A percentile compares a stretch with the other conserved stretches of the same genome.
These are phyloP conservation scores for Fonsecaea erecta DNA, from an alignment of 2,329 filamentous ascomycete species.

Conservation along the genomic window DNA sequence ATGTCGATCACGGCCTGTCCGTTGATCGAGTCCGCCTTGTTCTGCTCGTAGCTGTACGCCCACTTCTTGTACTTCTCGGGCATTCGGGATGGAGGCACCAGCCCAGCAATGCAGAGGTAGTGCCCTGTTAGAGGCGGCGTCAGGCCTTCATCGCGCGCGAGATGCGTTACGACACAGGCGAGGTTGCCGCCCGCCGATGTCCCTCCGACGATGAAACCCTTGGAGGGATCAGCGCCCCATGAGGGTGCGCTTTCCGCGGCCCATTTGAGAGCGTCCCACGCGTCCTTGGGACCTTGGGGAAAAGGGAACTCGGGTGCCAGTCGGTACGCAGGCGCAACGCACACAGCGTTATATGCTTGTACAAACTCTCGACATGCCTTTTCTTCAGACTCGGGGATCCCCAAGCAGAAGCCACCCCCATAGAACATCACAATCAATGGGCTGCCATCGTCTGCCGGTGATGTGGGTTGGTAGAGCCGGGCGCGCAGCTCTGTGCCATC, in stretches of 20 bases:
- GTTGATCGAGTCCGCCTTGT: constrained; percentile 14
- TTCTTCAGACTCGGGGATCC: constrained; percentile 29
- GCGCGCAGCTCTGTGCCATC: constrained; percentile 33
- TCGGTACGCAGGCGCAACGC: constrained; percentile 21
- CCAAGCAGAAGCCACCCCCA: constrained; percentile 38
- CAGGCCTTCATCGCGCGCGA: constrained; percentile 43
- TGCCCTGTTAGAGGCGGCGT: constrained; percentile 46
- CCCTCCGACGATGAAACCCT: constrained; percentile 56
- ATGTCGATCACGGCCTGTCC: constrained; percentile 31
- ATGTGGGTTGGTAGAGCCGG: constrained; percentile 28
- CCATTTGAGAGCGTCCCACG: constrained; percentile 31
- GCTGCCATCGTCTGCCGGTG: background rate
- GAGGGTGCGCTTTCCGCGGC: constrained; percentile 44
- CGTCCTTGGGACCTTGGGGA: constrained; percentile 38
- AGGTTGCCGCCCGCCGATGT: constrained; percentile 50
- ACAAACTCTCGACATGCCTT: constrained; percentile 23
- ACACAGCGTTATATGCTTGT: constrained; percentile 23
- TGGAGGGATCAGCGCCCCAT: constrained; percentile 45
- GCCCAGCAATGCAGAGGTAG: constrained; percentile 38
- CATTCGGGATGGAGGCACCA: constrained; percentile 25
- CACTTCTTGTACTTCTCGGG: constrained; percentile 15
- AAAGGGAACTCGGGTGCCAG: constrained; percentile 32
- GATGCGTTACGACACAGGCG: constrained; percentile 42
- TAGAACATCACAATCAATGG: constrained; percentile 35
- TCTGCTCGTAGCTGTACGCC: constrained; percentile 14